A percentile compares a stretch with the other conserved stretches of the same genome.
Conservation (phyloP, 1,284 basidiomycete genomes). For the Ganoderma sinense region DNA sequence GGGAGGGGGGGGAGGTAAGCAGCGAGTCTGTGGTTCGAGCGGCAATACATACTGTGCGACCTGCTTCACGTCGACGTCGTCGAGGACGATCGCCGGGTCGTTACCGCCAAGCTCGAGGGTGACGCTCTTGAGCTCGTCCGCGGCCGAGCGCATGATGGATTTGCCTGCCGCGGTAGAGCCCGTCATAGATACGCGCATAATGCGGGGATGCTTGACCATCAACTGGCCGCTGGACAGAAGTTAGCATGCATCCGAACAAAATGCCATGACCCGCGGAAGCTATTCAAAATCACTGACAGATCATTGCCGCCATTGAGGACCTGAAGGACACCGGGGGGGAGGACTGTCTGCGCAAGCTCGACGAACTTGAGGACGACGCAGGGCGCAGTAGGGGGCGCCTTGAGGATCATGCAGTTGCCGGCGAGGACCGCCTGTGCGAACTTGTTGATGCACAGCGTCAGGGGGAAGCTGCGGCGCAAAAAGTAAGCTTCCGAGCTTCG, state of each 20-base stretch:
- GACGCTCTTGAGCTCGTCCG: constrained; percentile 20
- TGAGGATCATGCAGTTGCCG: constrained; percentile 62
- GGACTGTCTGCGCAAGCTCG: constrained; percentile 26
- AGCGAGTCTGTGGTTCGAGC: neutral
- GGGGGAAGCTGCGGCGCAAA: constrained; percentile 32
- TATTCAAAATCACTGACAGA: constrained; percentile 17
- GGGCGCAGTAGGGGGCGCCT: constrained; percentile 42
- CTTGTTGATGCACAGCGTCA: constrained; percentile 58
- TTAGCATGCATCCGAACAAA: neutral
- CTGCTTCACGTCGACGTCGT: constrained; percentile 23
- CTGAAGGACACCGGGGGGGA: constrained; percentile 29
- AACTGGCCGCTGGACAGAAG: constrained; percentile 18
- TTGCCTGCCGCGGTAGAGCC: constrained; percentile 26
- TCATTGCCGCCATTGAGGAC: constrained; percentile 25
- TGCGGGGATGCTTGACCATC: constrained; percentile 25
- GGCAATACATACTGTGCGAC: constrained; percentile 20
- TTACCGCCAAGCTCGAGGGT: constrained; percentile 33
- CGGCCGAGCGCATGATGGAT: constrained; percentile 22
- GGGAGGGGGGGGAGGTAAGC: neutral
- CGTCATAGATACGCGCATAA: constrained; percentile 27
- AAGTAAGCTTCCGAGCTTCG: neutral
- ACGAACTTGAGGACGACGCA: constrained; percentile 24
- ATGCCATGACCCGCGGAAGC: neutral
- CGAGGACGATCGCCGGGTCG: constrained; percentile 28
- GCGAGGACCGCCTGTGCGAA: constrained; percentile 61